These are phyloP conservation scores for Chaetomium olivaceum DNA, from an alignment of 2,329 filamentous ascomycete species.

Conservation along the genomic window DNA sequence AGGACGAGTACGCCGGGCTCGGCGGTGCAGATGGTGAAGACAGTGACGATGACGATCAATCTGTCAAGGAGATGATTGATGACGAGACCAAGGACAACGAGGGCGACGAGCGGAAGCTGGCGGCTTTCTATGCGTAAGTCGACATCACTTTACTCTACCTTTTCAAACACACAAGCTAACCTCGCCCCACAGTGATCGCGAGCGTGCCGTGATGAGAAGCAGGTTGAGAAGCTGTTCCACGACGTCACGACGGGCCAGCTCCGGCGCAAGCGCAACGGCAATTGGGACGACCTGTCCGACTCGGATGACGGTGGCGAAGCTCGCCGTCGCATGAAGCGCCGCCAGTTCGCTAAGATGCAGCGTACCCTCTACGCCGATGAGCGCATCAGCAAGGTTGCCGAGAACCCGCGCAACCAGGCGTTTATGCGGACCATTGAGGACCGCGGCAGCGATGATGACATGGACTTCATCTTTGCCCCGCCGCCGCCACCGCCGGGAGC, in stretches of 20 bases:
- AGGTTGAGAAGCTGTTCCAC: conserved; percentile 86
- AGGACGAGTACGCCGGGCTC: conserved; percentile 95
- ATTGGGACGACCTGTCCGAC: conserved; percentile 78
- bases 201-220: conserved; percentile 79
- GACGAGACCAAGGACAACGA: conserved; percentile 73
- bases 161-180: conserved; percentile 5
- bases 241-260: conserved; percentile 89
- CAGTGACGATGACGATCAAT: conserved; percentile 64
- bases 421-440: conserved; percentile 92
- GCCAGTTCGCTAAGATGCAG: conserved; percentile 88
- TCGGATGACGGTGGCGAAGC: conserved; percentile 85
- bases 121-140: conserved; percentile 85
- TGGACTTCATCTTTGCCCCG: conserved; percentile 63
- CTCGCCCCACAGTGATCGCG: conserved; percentile 67
- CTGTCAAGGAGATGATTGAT: conserved; percentile 86
- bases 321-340: conserved; percentile 75
- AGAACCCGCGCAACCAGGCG: conserved; percentile 84
- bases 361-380: conserved; percentile 86
- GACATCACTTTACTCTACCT: not conserved
- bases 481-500: conserved; percentile 42
- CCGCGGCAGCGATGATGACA: conserved; percentile 70
- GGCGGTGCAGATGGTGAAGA: conserved; percentile 90
- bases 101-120: conserved; percentile 77
- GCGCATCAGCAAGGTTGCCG: conserved; percentile 84
- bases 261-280: conserved; percentile 77